These are phyloP conservation scores for Russula dissimulans DNA, from an alignment of 768 basidiomycete species.

Conservation along the genomic window DNA sequence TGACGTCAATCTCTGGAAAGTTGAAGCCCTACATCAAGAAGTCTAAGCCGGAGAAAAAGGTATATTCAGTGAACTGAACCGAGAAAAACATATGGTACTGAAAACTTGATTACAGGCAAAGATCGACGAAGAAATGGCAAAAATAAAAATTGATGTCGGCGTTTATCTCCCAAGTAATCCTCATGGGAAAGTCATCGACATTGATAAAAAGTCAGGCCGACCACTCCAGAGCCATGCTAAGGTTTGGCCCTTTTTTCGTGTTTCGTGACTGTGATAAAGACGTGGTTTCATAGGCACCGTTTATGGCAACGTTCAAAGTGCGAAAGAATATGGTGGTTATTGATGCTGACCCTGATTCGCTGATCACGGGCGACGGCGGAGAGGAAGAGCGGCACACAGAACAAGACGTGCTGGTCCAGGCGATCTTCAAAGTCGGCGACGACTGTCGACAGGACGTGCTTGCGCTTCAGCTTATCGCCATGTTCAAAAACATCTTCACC, in stretches of 20 bases:
- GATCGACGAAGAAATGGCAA: conserved; percentile 99
- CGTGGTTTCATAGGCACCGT: conserved; percentile 66
- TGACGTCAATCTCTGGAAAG: conserved; percentile 97
- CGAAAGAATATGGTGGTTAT: conserved; percentile 71
- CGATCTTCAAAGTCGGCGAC: conserved; percentile 99
- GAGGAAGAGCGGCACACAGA: conserved; percentile 43
- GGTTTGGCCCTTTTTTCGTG: conserved; percentile 32
- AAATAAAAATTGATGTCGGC: conserved; percentile 86
- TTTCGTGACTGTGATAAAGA: not conserved
- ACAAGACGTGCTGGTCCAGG: conserved; percentile 84
- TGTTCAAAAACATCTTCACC: conserved; percentile 98
- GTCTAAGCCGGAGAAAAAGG: conserved; percentile 95
- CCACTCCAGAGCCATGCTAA: conserved; percentile 98
- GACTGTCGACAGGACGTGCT: conserved; percentile 99
- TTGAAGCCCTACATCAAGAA: conserved; percentile 94
- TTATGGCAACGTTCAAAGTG: conserved; percentile 99
- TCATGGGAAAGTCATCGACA: conserved; percentile 92
- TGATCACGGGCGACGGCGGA: conserved; percentile 53
- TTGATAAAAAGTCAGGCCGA: conserved; percentile 92
- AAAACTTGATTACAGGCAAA: conserved; percentile 55
- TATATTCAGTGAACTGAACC: conserved; percentile 20
- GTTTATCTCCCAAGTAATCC: conserved; percentile 98
- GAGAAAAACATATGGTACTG: not conserved
- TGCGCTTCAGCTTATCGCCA: conserved; percentile 93
- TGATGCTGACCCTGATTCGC: conserved; percentile 61